A percentile compares a stretch with the other conserved stretches of the same genome.
Conservation (phyloP, 164 flowering plant genomes). For the Saururus chinensis region DNA sequence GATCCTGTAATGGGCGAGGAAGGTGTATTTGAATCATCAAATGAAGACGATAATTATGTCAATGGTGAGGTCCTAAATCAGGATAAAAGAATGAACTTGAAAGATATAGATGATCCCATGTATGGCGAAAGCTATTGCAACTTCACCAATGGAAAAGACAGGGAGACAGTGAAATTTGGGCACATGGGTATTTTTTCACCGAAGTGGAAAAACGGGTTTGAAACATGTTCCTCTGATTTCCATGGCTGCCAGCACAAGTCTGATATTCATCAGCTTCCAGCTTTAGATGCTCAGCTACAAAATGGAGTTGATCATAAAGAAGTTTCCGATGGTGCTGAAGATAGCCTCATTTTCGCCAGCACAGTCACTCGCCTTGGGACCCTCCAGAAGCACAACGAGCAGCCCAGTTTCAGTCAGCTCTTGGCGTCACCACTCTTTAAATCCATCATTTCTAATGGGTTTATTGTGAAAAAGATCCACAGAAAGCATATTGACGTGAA, state of each 20-base stretch:
- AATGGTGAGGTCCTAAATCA: too few relatives aligned
- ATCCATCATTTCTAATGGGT: slow-evolving; percentile 39
- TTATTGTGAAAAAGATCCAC: slow-evolving; percentile 44
- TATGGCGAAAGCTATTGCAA: background rate
- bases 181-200: background rate
- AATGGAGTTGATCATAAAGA: background rate
- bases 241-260: background rate
- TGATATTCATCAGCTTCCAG: too few relatives aligned
- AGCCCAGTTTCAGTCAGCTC: slow-evolving; percentile 27
- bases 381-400: slow-evolving; percentile 2
- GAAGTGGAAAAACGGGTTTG: background rate
- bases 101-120: too few relatives aligned
- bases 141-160: background rate
- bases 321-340: slow-evolving; percentile 27
- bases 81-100: too few relatives aligned
- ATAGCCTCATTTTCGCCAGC: slow-evolving; percentile 5
- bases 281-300: background rate
- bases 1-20: too few relatives aligned
- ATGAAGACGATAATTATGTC: too few relatives aligned
- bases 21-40: too few relatives aligned
- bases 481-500: slow-evolving; percentile 12
- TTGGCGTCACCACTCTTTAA: slow-evolving; percentile 18
- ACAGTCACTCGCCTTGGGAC: slow-evolving; percentile 20
- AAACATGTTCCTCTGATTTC: too few relatives aligned
- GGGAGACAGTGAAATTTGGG: background rate